phyloP scores from a whole-genome alignment of 306 rosid species.

The Chamaecrista fasciculata region DNA sequence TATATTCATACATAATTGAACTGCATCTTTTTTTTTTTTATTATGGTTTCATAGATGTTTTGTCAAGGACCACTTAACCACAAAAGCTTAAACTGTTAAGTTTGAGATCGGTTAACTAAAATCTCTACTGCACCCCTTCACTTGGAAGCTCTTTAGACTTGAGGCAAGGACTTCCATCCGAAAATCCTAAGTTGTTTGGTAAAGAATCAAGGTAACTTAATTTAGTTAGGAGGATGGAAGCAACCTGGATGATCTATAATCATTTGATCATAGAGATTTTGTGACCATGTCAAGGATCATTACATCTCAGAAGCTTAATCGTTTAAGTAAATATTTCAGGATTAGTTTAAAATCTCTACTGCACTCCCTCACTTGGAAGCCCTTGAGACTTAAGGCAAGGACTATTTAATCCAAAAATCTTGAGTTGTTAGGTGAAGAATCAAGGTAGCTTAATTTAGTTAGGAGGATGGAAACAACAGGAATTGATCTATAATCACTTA shows the following conservation, averaged over 20 bases:
- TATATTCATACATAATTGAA: slow-evolving; percentile 6
- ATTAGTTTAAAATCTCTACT: neutral
- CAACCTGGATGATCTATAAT: neutral
- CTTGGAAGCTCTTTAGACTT: neutral
- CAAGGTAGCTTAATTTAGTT: too few relatives aligned
- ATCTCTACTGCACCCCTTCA: neutral
- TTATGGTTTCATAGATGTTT: too few relatives aligned
- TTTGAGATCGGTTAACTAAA: neutral
- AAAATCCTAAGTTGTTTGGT: too few relatives aligned
- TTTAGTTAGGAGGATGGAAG: neutral
- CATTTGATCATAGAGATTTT: neutral
- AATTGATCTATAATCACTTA: neutral
- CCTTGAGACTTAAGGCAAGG: neutral
- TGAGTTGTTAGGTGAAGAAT: too few relatives aligned
- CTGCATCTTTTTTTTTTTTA: slow-evolving; percentile 4
- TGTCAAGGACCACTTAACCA: neutral
- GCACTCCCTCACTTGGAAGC: neutral
- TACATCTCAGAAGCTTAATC: neutral
- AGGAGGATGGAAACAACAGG: neutral
- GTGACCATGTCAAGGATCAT: neutral
- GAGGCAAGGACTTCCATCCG: neutral
- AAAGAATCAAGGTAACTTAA: too few relatives aligned
- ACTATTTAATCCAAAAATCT: neutral
- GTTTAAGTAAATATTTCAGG: neutral
- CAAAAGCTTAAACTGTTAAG: neutral